phyloP scores from a whole-genome alignment of 2,329 filamentous ascomycete genomes.

The Pseudocercospora eumusae region DNA sequence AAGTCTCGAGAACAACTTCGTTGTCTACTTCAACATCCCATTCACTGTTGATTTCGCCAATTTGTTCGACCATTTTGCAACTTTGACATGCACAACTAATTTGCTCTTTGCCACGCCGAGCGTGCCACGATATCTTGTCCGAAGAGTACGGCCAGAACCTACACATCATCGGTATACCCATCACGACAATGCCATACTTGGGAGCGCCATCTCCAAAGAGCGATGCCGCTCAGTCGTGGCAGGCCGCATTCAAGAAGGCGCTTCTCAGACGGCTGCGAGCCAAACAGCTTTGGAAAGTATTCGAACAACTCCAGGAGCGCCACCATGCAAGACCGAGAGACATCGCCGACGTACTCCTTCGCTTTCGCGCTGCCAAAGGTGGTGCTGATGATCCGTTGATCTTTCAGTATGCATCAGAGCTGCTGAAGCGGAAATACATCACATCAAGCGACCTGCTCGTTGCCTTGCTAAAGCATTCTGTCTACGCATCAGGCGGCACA shows the following conservation, averaged over 20 bases:
- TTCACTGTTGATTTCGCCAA: background rate
- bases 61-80: background rate
- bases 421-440: conserved; percentile 31
- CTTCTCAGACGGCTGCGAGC: conserved; percentile 21
- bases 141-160: background rate
- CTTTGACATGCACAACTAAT: background rate
- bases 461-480: conserved; percentile 35
- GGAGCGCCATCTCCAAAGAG: conserved; percentile 18
- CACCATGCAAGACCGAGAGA: conserved; percentile 16
- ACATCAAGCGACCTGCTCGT: conserved; percentile 34
- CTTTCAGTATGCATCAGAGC: conserved; percentile 32
- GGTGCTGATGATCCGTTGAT: conserved; percentile 36
- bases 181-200: conserved; percentile 24
- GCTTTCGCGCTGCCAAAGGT: conserved; percentile 27
- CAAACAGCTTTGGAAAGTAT: conserved; percentile 17
- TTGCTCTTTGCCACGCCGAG: background rate
- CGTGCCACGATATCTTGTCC: background rate
- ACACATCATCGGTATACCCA: background rate
- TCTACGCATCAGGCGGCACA: conserved; percentile 15
- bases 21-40: conserved; percentile 2
- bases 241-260: conserved; percentile 26
- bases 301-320: conserved; percentile 25
- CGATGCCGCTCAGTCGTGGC: conserved; percentile 25
- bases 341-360: conserved; percentile 31
- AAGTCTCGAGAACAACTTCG: background rate